Evolutionary conservation across 768 basidiomycete genomes (phyloP).

Genomic region (Saitozyma podzolica): DNA sequence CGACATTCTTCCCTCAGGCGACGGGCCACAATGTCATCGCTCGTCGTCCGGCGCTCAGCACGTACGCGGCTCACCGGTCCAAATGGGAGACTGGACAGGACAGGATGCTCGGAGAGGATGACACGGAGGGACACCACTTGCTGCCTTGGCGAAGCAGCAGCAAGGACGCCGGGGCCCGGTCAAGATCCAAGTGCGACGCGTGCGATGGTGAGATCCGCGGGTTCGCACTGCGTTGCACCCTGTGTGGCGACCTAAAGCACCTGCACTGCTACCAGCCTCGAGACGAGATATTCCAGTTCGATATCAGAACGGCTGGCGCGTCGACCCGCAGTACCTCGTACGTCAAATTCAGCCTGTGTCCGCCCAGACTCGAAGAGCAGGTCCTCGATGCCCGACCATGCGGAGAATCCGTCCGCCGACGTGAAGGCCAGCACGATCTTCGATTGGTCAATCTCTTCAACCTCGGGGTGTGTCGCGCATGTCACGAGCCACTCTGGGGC

Average conservation of each 20-base stretch:
- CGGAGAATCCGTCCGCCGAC: no score
- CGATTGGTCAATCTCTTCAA: conserved; percentile 68
- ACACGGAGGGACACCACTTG: conserved; percentile 27
- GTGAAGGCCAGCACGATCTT: conserved; percentile 59
- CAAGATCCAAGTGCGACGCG: conserved; percentile 57
- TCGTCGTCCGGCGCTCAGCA: conserved; percentile 57
- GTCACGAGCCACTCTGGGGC: conserved; percentile 74
- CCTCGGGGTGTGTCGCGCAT: conserved; percentile 68
- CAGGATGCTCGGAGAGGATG: conserved; percentile 24
- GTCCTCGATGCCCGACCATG: no score
- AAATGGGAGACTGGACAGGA: conserved; percentile 39
- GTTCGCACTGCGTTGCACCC: conserved; percentile 71
- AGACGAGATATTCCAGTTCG: conserved; percentile 59
- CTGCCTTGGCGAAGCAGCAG: conserved; percentile 36
- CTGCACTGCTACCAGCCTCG: conserved; percentile 76
- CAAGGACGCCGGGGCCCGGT: conserved; percentile 6
- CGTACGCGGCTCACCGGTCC: conserved; percentile 33
- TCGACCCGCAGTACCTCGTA: no score
- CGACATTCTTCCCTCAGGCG: conserved; percentile 67
- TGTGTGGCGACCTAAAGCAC: conserved; percentile 71
- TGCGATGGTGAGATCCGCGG: conserved; percentile 61
- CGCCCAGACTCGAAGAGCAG: no score
- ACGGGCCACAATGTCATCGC: conserved; percentile 68
- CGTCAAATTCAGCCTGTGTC: no score
- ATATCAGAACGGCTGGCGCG: conserved; percentile 1